Evolutionary conservation across 2,329 filamentous ascomycete species (phyloP), one percentile per base, ranked within the genome.

Genomic region (Aspergillus niger): DNA sequence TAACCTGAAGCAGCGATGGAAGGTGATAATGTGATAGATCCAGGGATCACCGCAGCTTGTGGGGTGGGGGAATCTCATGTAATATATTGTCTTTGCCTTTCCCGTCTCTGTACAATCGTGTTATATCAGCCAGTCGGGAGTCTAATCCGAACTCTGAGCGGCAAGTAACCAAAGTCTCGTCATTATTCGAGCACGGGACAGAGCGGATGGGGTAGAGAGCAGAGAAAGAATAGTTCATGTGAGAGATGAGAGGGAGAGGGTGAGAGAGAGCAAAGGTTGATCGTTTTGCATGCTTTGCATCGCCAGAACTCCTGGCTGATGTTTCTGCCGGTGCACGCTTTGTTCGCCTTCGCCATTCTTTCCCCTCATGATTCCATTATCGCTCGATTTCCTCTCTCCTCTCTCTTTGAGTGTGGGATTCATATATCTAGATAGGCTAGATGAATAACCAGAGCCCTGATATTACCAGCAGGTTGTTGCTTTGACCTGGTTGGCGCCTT

Each of bases 1-100:
- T 48, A 49, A 57, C 53, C 58, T 63, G 54, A 64, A 62, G 56
- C 60, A 55, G 32, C 41, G 60, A 53, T 54, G 48, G 52, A 57
- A 10, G 50, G 63, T 63, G 61, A 67, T 61, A 62, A 59, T 64
- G 65, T 65, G 60, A 67, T 60, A 43, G 50, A 58, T 63, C 50
- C 49, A 36, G 15, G 7, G 52, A 49, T 61, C 28, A 44, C 30
- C 36, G 28, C 26, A 52, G 58, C 20, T 39, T 50, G 55, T 41
- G 54, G 30, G 28, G 26, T 52, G 32, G 54, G 30, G 24, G 20
- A 20, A 51, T 10, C 15, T 39, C 55, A 17, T 32, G 20, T 32
- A 32, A 49, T 50, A n/a, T 15, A 32, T 22, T 44, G 20, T 20
- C 41, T 22, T 28, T 30, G 47, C 47, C 47, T 30, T 8, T 32